Base-by-base conservation (phyloP, 495 filamentous ascomycete genomes). In the Chaetomidium leptoderma region DNA sequence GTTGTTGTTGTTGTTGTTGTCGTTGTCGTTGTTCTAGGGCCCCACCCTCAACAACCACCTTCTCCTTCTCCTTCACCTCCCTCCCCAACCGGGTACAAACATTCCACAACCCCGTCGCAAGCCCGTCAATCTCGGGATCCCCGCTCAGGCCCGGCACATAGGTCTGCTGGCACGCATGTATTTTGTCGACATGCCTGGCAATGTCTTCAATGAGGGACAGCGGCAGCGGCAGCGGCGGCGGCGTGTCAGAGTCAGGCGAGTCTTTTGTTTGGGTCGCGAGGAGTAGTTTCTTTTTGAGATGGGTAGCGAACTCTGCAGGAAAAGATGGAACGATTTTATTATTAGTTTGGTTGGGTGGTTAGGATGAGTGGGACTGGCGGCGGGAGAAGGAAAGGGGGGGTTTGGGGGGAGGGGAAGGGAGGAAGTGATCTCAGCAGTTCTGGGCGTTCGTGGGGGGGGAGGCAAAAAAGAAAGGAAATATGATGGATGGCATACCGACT, bases 81-180 rank as follows among this genome's bases (percentile, higher is more conserved):
- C 76, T 72, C 47, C 64, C 67, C 26, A 85, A 62, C 9, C 80
- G 76, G 4, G 81, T 84, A 52, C 83, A 81, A 17, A 83, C 61
- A 62, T 92, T 91, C 87, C 87, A 91, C 23, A 91, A 67, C 30
- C 71, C 72, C 7, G 76, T 81, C 3, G 80, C 86, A 11, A 69
- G 59, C 23, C 50, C 61, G 47, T 87, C 83, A n/a, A 85, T 71
- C 35, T 82, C 80, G 26, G 46, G 35, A 11, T 63, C 56, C 1
- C 64, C 59, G 35, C 61, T 59, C 39, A 62, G 2, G 13, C 59
- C 52, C 6, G 40, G 42, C 16, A 45, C 16, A 33, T 59, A 55
- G 3, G 29, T 52, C 50, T 65, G 40, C 49, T 58, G 42, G 55
- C 62, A 58, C 19, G 1, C 39, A n/a, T 70, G 66, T 19, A 77